Evolutionary conservation across 768 basidiomycete species (phyloP).

Genomic region (Lactarius trivialis): DNA sequence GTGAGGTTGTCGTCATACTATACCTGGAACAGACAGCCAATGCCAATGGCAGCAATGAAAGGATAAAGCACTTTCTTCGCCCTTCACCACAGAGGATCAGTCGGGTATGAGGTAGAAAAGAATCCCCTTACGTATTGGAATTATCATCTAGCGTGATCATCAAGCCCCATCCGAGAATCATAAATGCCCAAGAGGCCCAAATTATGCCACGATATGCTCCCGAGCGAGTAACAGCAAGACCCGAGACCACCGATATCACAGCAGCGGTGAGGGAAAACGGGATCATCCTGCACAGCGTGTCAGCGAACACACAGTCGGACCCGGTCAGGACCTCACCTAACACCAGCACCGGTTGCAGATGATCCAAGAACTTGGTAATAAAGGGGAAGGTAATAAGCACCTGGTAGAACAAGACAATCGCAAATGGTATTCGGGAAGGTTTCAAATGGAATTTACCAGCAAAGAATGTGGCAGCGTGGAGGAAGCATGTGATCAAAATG

Average conservation of each 20-base stretch:
- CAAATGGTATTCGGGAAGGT: not conserved
- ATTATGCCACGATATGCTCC: conserved; percentile 56
- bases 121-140: conserved; percentile 40
- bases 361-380: conserved; percentile 76
- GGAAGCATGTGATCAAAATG: conserved; percentile 48
- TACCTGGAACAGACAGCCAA: conserved; percentile 59
- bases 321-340: conserved; percentile 40
- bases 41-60: conserved; percentile 55
- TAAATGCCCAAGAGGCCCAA: conserved; percentile 53
- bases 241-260: conserved; percentile 47
- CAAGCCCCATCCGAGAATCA: conserved; percentile 61
- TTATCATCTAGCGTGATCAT: conserved; percentile 59
- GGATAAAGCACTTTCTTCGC: conserved; percentile 59
- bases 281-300: conserved; percentile 48
- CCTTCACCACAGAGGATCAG: conserved; percentile 31
- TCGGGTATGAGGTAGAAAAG: no score
- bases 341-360: conserved; percentile 62
- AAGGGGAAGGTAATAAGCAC: conserved; percentile 63
- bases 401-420: conserved; percentile 24
- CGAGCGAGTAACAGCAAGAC: conserved; percentile 49
- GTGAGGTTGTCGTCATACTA: conserved; percentile 20
- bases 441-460: conserved; percentile 29
- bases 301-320: not conserved
- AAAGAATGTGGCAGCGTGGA: conserved; percentile 64
- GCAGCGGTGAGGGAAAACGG: conserved; percentile 61